Evolutionary conservation across 768 basidiomycete species (phyloP).

Genomic region (Steccherinum ochraceum): DNA sequence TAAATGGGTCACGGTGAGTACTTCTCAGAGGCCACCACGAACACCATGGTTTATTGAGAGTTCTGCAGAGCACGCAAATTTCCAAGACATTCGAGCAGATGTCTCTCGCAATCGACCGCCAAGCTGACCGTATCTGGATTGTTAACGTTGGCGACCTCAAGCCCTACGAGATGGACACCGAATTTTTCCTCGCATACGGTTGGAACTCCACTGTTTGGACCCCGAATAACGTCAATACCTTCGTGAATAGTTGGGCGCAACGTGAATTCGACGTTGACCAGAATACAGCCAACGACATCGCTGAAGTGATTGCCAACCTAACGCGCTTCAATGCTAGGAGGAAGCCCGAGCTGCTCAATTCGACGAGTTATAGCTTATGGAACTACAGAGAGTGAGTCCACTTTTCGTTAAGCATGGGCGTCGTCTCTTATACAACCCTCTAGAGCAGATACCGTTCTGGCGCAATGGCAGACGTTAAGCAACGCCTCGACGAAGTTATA

Average conservation of each 20-base stretch:
- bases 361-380: slow-evolving; percentile 54
- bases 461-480: slow-evolving; percentile 43
- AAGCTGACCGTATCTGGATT: slow-evolving; percentile 59
- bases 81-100: slow-evolving; percentile 65
- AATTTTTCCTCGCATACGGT: slow-evolving; percentile 60
- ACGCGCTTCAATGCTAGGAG: slow-evolving; percentile 51
- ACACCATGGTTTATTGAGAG: not conserved
- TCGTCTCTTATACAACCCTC: not conserved
- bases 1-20: slow-evolving; percentile 61
- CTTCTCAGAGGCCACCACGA: not conserved
- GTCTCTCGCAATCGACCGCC: slow-evolving; percentile 53
- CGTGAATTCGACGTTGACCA: slow-evolving; percentile 52
- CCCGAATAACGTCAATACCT: slow-evolving; percentile 44
- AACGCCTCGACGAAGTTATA: slow-evolving; percentile 48
- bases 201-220: slow-evolving; percentile 56
- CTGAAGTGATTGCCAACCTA: slow-evolving; percentile 48
- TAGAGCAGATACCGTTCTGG: slow-evolving; percentile 54
- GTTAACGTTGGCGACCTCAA: slow-evolving; percentile 75
- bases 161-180: slow-evolving; percentile 64
- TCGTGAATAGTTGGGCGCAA: slow-evolving; percentile 52
- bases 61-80: slow-evolving; percentile 42
- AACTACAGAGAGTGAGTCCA: slow-evolving; percentile 62
- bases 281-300: slow-evolving; percentile 34
- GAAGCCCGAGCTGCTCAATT: slow-evolving; percentile 61
- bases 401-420: no score